A percentile compares a stretch with the other conserved stretches of the same genome.
These are phyloP conservation scores for Candida krabiensis DNA, from an alignment of 805 yeast genomes.

Conservation along the genomic window DNA sequence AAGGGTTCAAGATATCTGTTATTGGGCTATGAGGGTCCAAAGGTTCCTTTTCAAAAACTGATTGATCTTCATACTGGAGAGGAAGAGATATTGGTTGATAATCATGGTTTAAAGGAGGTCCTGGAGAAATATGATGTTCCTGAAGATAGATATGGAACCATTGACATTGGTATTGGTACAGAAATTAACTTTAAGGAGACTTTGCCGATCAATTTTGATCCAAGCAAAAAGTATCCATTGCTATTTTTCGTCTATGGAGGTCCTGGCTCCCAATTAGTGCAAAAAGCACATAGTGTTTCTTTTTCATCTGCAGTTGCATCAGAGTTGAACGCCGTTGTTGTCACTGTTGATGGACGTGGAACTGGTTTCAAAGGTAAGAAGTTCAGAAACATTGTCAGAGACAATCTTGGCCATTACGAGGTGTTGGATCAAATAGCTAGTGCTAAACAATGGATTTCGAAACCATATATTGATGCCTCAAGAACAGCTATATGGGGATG, in stretches of 20 bases:
- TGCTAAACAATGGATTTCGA: slow-evolving; percentile 67
- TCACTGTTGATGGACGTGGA: slow-evolving; percentile 96
- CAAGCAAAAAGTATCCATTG: slow-evolving; percentile 69
- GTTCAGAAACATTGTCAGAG: slow-evolving; percentile 79
- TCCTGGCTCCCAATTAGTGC: slow-evolving; percentile 87
- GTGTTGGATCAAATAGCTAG: slow-evolving; percentile 85
- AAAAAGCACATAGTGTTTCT: slow-evolving; percentile 53
- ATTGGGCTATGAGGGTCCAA: slow-evolving; percentile 76
- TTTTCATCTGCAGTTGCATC: slow-evolving; percentile 81
- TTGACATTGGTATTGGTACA: slow-evolving; percentile 43
- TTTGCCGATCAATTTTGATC: slow-evolving; percentile 70
- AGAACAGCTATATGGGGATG: slow-evolving; percentile 94
- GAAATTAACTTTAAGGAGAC: slow-evolving; percentile 66
- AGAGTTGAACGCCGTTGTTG: slow-evolving; percentile 78
- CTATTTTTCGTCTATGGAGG: slow-evolving; percentile 93
- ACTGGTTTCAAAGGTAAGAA: slow-evolving; percentile 85
- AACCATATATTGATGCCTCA: slow-evolving; percentile 62
- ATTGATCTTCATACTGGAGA: slow-evolving; percentile 48
- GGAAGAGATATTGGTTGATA: slow-evolving; percentile 45
- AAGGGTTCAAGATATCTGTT: slow-evolving; percentile 73
- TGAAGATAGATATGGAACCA: slow-evolving; percentile 46
- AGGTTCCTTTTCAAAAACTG: slow-evolving; percentile 74
- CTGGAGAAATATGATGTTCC: slow-evolving; percentile 58
- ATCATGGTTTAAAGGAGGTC: slow-evolving; percentile 40
- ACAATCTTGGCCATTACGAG: slow-evolving; percentile 78